A percentile compares a stretch with the other conserved stretches of the same genome.
These are phyloP conservation scores for Suillus sp. DNA, from an alignment of 768 basidiomycete genomes.

Conservation along the genomic window DNA sequence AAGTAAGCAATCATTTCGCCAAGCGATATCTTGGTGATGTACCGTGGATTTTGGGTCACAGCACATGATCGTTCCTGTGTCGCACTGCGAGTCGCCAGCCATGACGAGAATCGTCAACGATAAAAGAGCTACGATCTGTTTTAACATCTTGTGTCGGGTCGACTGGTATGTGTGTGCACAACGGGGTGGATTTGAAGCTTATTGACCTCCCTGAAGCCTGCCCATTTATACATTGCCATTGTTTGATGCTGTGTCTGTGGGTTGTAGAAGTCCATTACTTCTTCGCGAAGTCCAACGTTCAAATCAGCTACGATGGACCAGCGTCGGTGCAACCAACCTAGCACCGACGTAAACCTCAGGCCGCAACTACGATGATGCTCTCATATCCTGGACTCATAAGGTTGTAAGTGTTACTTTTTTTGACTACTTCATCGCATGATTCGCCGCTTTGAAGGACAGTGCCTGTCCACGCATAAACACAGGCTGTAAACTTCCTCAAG, in stretches of 20 bases:
- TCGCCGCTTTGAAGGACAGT: not conserved
- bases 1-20: not conserved
- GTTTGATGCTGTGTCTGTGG: not conserved
- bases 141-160: not conserved
- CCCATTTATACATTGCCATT: not conserved
- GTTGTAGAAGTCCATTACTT: not conserved
- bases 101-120: conserved; percentile 5
- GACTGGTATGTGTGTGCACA: not conserved
- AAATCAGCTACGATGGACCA: not conserved
- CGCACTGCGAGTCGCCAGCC: conserved; percentile 13
- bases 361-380: not conserved
- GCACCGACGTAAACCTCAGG: not conserved
- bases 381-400: not conserved
- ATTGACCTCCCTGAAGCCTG: not conserved
- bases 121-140: conserved; percentile 5
- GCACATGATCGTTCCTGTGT: conserved; percentile 17
- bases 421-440: not conserved
- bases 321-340: not conserved
- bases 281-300: not conserved
- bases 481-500: not conserved
- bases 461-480: not conserved
- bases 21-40: not conserved
- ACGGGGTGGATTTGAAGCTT: not conserved
- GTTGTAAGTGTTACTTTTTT: conserved; percentile 1
- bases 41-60: conserved; percentile 16